Evolutionary conservation across 306 rosid species (phyloP), one percentile per base, ranked within the genome.

Genomic region (Purshia tridentata): DNA sequence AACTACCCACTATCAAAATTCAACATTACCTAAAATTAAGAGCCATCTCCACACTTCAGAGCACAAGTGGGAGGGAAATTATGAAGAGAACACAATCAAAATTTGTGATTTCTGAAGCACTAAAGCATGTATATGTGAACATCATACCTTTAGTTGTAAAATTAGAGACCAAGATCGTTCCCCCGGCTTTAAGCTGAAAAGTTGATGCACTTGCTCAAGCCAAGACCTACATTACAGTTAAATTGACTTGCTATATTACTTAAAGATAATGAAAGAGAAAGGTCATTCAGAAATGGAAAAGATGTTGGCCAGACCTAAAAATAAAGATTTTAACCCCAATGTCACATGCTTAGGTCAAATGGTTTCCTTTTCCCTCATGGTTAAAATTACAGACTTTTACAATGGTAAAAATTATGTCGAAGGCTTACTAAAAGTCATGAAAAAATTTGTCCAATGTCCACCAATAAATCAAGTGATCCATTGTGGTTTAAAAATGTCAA

Each of bases 101-200:
- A 18, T 35, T 29, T 29, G 41, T 58, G 18, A 58, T 35, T 29
- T 29, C 47, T 2, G 48, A 52, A 70, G 42, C 64, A 41, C 52
- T 54, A 54, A 54, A 41, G 15, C 41, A 20, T 19, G 42, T 54
- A 20, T 42, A 56, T 44, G 39, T 18, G 72, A 41, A 47, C 22
- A 9, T 62, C 64, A 70, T 87, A 89, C 98, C 97, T 88, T 89
- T 60, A 93, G 84, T 81, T 85, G 75, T 76, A 88, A 80, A 23
- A 86, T 59, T 58, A 72, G 78, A 77, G 88, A 75, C 98, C 88
- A 89, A 60, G 88, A 81, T 61, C 86, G 85, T 61, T 93, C 88
- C 73, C 66, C 74, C 18, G 53, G 69, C 69, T 69, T 61, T 66
- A 70, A 76, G 65, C 72, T 37, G 65, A 81, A 82, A 82, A 82